Percentiles rank a stretch among this genome's conserved stretches.
Conservation (phyloP, 2,329 filamentous ascomycete species). For the Xylariaceae sp. region DNA sequence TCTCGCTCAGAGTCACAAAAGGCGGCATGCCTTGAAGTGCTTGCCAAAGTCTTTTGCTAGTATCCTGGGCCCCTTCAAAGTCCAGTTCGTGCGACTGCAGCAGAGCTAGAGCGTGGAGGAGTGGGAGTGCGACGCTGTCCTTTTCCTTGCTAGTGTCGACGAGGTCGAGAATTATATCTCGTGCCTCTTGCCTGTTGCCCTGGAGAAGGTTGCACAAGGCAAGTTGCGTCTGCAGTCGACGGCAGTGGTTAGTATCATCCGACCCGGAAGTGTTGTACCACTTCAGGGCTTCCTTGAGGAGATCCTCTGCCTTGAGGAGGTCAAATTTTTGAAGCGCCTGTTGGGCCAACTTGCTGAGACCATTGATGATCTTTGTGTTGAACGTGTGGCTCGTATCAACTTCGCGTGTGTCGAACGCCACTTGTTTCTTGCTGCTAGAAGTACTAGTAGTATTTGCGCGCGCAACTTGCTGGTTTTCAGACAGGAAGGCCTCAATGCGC, state of each 20-base stretch:
- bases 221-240: constrained; percentile 17
- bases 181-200: constrained; percentile 12
- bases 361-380: constrained; percentile 15
- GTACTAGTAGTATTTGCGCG: constrained; percentile 1
- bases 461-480: constrained; percentile 6
- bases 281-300: constrained; percentile 16
- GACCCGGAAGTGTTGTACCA: constrained; percentile 15
- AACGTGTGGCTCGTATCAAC: constrained; percentile 6
- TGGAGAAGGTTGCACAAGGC: constrained; percentile 15
- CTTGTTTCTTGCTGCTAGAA: neutral
- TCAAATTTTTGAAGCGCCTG: constrained; percentile 17
- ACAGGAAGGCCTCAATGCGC: constrained; percentile 17
- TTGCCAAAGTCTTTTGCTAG: constrained; percentile 16
- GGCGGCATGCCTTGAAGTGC: constrained; percentile 11
- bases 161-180: constrained; percentile 10
- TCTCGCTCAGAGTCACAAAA: constrained; percentile 6
- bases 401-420: neutral
- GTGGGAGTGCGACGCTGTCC: constrained; percentile 11
- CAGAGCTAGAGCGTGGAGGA: constrained; percentile 15
- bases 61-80: constrained; percentile 15
- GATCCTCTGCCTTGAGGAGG: constrained; percentile 13
- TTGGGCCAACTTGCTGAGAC: constrained; percentile 18
- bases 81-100: constrained; percentile 17
- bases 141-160: constrained; percentile 5
- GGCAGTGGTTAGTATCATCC: constrained; percentile 11